Evolutionary conservation across 1,139 yeast species (phyloP).

Genomic region (Suhomyces ambrosiae): DNA sequence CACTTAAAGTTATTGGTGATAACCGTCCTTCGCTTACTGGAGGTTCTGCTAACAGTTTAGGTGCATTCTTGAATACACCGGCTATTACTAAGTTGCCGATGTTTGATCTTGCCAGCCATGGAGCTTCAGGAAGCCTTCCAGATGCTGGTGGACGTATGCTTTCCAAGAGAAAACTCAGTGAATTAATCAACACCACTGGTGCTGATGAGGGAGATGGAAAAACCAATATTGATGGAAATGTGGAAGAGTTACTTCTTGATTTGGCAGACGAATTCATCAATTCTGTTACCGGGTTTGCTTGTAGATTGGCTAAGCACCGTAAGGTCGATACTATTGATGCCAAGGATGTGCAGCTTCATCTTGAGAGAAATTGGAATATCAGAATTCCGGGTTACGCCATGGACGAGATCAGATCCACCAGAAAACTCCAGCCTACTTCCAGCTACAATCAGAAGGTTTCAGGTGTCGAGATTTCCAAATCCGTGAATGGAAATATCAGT

Average conservation of each 20-base stretch:
- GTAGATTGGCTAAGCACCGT: conserved; percentile 91
- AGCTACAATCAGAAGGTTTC: conserved; percentile 46
- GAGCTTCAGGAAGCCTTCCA: conserved; percentile 37
- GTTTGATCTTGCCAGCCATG: conserved; percentile 64
- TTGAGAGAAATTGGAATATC: conserved; percentile 95
- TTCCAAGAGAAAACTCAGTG: conserved; percentile 85
- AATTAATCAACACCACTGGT: conserved; percentile 79
- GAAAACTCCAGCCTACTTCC: conserved; percentile 77
- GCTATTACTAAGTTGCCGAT: conserved; percentile 75
- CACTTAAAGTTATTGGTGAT: conserved; percentile 50
- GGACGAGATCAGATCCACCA: conserved; percentile 84
- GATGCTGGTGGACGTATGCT: conserved; percentile 74
- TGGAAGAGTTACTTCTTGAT: conserved; percentile 86
- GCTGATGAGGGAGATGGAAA: conserved; percentile 87
- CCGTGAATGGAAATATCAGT: conserved; percentile 21
- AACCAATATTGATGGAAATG: conserved; percentile 93
- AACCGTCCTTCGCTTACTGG: conserved; percentile 83
- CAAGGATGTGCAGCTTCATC: conserved; percentile 85
- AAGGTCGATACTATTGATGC: conserved; percentile 87
- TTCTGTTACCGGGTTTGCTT: conserved; percentile 88
- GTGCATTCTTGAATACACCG: conserved; percentile 71
- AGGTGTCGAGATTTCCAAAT: conserved; percentile 24
- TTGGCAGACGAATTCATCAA: conserved; percentile 94
- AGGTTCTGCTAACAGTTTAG: conserved; percentile 71
- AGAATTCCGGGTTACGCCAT: conserved; percentile 90